phyloP scores from a whole-genome alignment of 345 rosid species.

The Acer campestre region DNA sequence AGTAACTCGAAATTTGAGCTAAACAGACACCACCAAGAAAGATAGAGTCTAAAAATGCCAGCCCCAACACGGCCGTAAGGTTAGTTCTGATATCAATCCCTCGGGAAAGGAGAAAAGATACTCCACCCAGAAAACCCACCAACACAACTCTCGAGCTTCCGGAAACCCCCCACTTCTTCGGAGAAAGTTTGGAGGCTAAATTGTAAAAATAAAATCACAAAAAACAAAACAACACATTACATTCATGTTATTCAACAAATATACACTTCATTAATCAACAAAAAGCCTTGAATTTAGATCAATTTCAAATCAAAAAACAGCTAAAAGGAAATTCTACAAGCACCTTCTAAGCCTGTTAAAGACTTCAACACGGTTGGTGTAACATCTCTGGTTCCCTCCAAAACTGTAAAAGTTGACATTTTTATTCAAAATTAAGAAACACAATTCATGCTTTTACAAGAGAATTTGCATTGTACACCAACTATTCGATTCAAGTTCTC shows the following conservation, averaged over 20 bases:
- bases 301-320: neutral
- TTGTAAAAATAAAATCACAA: neutral
- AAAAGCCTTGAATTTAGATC: neutral
- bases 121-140: conserved; percentile 64
- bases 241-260: neutral
- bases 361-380: conserved; percentile 75
- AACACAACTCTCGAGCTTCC: conserved; percentile 61
- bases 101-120: conserved; percentile 65
- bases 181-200: conserved; percentile 69
- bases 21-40: conserved; percentile 87
- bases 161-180: conserved; percentile 88
- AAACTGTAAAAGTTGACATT: conserved; percentile 42
- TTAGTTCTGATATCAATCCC: conserved; percentile 81
- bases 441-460: too few relatives aligned
- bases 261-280: neutral
- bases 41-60: conserved; percentile 68
- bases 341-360: conserved; percentile 89
- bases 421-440: neutral
- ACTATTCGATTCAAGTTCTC: too few relatives aligned
- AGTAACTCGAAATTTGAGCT: conserved; percentile 82
- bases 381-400: conserved; percentile 85
- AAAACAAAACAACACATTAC: neutral
- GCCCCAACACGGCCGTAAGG: conserved; percentile 63
- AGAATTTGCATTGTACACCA: too few relatives aligned
- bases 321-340: neutral